Percentiles rank a stretch among this genome's conserved stretches.
These are phyloP conservation scores for Castanea mollissima DNA, from an alignment of 306 rosid species.

Conservation along the genomic window DNA sequence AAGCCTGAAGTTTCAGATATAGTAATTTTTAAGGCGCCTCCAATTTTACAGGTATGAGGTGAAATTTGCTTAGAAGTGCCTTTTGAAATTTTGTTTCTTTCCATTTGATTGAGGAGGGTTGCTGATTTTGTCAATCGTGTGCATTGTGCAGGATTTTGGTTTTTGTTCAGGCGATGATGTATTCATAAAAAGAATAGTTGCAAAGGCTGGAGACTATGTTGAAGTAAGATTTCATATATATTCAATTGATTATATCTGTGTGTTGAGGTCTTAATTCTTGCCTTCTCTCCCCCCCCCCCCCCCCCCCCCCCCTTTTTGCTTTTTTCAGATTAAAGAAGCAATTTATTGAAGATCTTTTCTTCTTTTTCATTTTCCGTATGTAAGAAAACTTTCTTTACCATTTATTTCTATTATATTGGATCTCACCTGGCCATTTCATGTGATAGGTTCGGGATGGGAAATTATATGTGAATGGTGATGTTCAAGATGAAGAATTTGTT, in stretches of 20 bases:
- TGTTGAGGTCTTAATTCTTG: background rate
- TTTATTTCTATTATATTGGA: constrained; percentile 19
- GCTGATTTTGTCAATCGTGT: constrained; percentile 16
- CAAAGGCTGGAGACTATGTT: constrained; percentile 86
- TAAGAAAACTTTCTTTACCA: background rate
- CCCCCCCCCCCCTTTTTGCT: no score
- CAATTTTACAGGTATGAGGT: constrained; percentile 59
- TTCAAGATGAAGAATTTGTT: constrained; percentile 66
- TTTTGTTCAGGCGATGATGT: constrained; percentile 67
- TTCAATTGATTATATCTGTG: background rate
- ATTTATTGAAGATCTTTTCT: background rate
- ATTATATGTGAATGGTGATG: constrained; percentile 66
- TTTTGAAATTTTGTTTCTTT: background rate
- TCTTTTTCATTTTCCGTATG: background rate
- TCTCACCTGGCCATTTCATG: background rate
- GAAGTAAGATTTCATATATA: constrained; percentile 45
- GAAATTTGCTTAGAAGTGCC: background rate
- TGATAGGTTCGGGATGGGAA: constrained; percentile 75
- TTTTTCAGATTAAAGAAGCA: no score
- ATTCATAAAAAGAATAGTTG: constrained; percentile 86
- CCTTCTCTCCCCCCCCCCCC: background rate
- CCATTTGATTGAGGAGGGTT: background rate
- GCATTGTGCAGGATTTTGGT: constrained; percentile 56
- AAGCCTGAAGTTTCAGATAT: constrained; percentile 92
- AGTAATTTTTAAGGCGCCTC: constrained; percentile 86